A percentile compares a stretch with the other conserved stretches of the same genome.
phyloP scores from a whole-genome alignment of 2,329 filamentous ascomycete species.

The Aspergillus ustus region DNA sequence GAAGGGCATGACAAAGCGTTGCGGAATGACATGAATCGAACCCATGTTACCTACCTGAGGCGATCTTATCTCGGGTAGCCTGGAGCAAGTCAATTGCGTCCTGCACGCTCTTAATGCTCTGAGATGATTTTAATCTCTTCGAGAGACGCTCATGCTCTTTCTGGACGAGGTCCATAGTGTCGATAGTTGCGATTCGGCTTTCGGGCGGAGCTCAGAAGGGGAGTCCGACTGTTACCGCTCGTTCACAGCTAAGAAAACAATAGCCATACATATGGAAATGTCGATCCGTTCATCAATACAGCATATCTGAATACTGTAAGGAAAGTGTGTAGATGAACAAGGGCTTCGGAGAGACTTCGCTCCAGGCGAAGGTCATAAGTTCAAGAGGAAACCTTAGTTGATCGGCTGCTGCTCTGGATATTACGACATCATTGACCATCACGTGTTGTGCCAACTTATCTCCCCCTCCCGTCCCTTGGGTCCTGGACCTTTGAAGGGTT shows the following conservation, averaged over 20 bases:
- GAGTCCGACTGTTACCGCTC: constrained; percentile 36
- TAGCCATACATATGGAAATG: constrained; percentile 35
- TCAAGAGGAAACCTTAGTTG: not conserved
- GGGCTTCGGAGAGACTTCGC: not conserved
- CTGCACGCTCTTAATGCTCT: constrained; percentile 79
- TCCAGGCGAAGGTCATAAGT: constrained; percentile 1
- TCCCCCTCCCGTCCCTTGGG: constrained; percentile 1
- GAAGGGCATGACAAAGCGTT: not conserved
- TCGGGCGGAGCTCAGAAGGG: constrained; percentile 25
- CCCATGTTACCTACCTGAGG: constrained; percentile 59
- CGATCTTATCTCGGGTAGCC: constrained; percentile 73
- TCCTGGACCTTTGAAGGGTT: not conserved
- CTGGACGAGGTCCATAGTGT: constrained; percentile 67
- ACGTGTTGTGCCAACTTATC: constrained; percentile 10
- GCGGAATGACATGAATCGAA: not conserved
- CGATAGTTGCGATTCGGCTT: not conserved
- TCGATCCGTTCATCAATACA: not conserved
- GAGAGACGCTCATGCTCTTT: constrained; percentile 75
- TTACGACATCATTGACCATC: constrained; percentile 19
- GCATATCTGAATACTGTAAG: not conserved
- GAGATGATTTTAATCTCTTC: constrained; percentile 69
- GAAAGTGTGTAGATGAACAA: not conserved
- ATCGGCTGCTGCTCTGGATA: not conserved
- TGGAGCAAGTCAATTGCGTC: constrained; percentile 78
- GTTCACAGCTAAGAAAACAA: constrained; percentile 21